Evolutionary conservation across 2,329 filamentous ascomycete species (phyloP).

Genomic region (Ceratocystis eucalypticola): DNA sequence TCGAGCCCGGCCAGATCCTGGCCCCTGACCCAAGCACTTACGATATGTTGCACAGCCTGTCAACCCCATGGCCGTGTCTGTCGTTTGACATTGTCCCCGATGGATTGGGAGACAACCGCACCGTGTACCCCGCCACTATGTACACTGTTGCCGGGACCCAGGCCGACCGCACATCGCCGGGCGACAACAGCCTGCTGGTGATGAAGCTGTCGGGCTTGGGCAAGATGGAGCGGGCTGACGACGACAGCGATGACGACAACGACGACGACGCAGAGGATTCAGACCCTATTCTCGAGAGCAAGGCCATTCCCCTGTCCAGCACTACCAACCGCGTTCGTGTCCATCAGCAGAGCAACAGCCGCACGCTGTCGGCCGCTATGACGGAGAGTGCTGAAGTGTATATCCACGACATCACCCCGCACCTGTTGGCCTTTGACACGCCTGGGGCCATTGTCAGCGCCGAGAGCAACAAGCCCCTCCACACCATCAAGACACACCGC

Average conservation of each 20-base stretch:
- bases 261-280: constrained; percentile 57
- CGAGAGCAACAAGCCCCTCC: constrained; percentile 76
- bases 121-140: constrained; percentile 86
- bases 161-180: constrained; percentile 58
- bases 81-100: constrained; percentile 90
- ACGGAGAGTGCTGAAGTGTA: constrained; percentile 77
- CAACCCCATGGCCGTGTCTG: constrained; percentile 90
- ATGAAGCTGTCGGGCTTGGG: constrained; percentile 91
- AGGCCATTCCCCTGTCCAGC: constrained; percentile 69
- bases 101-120: constrained; percentile 73
- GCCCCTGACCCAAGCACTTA: constrained; percentile 89
- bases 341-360: constrained; percentile 68
- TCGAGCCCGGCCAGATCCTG: constrained; percentile 80
- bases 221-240: constrained; percentile 61
- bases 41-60: constrained; percentile 91
- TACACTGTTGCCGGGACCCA: constrained; percentile 93
- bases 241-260: constrained; percentile 53
- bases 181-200: constrained; percentile 87
- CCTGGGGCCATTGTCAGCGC: constrained; percentile 69
- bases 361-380: constrained; percentile 81
- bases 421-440: constrained; percentile 78
- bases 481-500: constrained; percentile 81
- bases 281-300: constrained; percentile 89
- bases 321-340: constrained; percentile 89
- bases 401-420: constrained; percentile 87